Percentiles rank a stretch among this genome's conserved stretches.
phyloP scores from a whole-genome alignment of 352 stramenopile genomes.

The Globisporangium camurandrum region DNA sequence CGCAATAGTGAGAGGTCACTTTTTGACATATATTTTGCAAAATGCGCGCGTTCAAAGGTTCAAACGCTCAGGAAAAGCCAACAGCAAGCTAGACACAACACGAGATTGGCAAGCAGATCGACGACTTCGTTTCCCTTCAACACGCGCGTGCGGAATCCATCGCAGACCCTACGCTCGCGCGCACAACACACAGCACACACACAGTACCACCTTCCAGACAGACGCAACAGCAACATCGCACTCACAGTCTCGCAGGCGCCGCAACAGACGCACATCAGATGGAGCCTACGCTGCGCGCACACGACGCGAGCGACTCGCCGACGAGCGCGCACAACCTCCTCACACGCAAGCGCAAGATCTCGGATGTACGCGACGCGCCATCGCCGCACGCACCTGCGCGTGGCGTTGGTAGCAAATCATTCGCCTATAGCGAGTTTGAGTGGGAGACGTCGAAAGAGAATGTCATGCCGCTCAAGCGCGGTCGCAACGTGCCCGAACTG shows the following conservation, averaged over 20 bases:
- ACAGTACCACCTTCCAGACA: background rate
- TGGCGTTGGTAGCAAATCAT: background rate
- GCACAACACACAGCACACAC: slow-evolving; percentile 7
- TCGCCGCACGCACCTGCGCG: background rate
- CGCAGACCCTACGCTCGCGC: background rate
- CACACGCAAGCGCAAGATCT: slow-evolving; percentile 30
- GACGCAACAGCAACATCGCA: background rate
- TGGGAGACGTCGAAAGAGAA: slow-evolving; percentile 87
- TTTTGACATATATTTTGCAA: background rate
- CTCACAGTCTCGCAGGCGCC: no score
- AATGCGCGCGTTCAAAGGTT: background rate
- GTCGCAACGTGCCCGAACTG: slow-evolving; percentile 70
- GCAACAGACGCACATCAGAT: slow-evolving; percentile 3
- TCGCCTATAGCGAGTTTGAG: slow-evolving; percentile 37
- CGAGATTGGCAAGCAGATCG: background rate
- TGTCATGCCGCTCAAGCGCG: slow-evolving; percentile 76
- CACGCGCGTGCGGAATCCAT: slow-evolving; percentile 17
- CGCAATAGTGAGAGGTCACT: no score
- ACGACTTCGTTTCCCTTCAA: slow-evolving; percentile 14
- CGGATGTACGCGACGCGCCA: slow-evolving; percentile 16
- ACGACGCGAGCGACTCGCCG: slow-evolving; percentile 15
- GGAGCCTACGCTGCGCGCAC: slow-evolving; percentile 5
- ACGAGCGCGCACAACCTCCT: slow-evolving; percentile 2
- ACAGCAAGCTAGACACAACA: background rate
- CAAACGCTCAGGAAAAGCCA: background rate